phyloP scores from a whole-genome alignment of 805 yeast species.

The Kodamaea kaohsiungensis region DNA sequence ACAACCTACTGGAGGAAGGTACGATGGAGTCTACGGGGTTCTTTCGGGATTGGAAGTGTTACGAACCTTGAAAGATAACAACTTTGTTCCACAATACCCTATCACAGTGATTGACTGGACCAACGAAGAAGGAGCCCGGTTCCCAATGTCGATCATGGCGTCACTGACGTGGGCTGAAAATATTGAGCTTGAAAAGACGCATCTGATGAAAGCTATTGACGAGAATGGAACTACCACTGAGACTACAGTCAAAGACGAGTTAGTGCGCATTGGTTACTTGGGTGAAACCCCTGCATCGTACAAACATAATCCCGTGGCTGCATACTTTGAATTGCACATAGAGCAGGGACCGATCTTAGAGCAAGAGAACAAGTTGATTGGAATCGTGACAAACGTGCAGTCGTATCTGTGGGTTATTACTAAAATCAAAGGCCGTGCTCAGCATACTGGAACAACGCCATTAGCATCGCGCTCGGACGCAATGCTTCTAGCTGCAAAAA shows the following conservation, averaged over 20 bases:
- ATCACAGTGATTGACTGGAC: slow-evolving; percentile 69
- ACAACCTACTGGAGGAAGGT: slow-evolving; percentile 77
- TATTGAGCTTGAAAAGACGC: slow-evolving; percentile 47
- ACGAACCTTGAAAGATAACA: slow-evolving; percentile 62
- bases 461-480: slow-evolving; percentile 62
- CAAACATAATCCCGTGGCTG: slow-evolving; percentile 54
- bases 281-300: slow-evolving; percentile 53
- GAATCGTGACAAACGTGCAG: slow-evolving; percentile 67
- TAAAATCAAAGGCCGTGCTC: slow-evolving; percentile 60
- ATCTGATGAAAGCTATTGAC: slow-evolving; percentile 52
- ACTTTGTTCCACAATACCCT: slow-evolving; percentile 62
- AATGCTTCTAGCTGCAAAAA: slow-evolving; percentile 54
- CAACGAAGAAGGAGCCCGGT: slow-evolving; percentile 79
- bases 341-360: slow-evolving; percentile 78
- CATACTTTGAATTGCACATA: slow-evolving; percentile 74
- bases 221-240: slow-evolving; percentile 33
- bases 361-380: slow-evolving; percentile 53
- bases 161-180: slow-evolving; percentile 68
- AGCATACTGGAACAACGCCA: slow-evolving; percentile 78
- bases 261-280: slow-evolving; percentile 61
- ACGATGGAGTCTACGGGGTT: slow-evolving; percentile 74
- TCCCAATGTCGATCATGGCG: slow-evolving; percentile 68
- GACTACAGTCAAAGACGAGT: slow-evolving; percentile 52
- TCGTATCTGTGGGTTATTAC: slow-evolving; percentile 64
- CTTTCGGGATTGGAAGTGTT: slow-evolving; percentile 66